Percentiles rank a stretch among this genome's conserved stretches.
phyloP scores from a whole-genome alignment of 2,329 filamentous ascomycete genomes.

The Scedosporium apiospermum region DNA sequence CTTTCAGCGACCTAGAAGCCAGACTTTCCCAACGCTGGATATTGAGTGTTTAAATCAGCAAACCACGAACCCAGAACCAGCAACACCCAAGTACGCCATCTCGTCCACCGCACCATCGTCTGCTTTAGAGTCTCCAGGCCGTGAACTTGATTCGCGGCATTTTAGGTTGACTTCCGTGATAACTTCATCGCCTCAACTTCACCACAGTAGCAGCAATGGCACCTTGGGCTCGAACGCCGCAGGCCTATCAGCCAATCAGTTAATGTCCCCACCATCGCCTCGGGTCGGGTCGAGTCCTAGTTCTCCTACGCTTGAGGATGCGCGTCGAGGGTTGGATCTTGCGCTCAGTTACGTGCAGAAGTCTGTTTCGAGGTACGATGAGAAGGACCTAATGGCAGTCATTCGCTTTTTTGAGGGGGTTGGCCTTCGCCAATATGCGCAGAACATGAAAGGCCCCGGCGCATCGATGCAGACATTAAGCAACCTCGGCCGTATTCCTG shows the following conservation, averaged over 20 bases:
- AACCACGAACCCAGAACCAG: constrained; percentile 5
- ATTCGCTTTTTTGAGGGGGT: constrained; percentile 10
- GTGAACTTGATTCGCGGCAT: constrained; percentile 37
- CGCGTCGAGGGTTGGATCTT: constrained; percentile 9
- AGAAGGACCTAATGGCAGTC: constrained; percentile 9
- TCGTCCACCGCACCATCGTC: constrained; percentile 38
- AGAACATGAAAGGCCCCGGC: not conserved
- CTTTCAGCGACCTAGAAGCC: constrained; percentile 68
- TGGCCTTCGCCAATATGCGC: constrained; percentile 6
- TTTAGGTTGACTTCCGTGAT: constrained; percentile 11
- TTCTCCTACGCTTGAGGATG: constrained; percentile 9
- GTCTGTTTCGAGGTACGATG: constrained; percentile 6
- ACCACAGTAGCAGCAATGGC: constrained; percentile 40
- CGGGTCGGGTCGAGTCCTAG: not conserved
- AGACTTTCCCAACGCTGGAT: constrained; percentile 71
- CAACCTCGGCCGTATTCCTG: constrained; percentile 6
- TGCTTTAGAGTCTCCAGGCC: constrained; percentile 38
- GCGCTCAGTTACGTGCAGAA: constrained; percentile 9
- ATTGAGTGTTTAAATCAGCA: constrained; percentile 45
- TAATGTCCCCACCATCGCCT: not conserved
- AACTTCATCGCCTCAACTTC: constrained; percentile 33
- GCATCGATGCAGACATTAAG: constrained; percentile 2
- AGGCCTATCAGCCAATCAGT: not conserved
- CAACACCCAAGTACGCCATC: constrained; percentile 28
- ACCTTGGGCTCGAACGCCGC: constrained; percentile 30